These are phyloP conservation scores for Leishmania braziliensis DNA, from an alignment of 208 protist genomes.

Conservation along the genomic window DNA sequence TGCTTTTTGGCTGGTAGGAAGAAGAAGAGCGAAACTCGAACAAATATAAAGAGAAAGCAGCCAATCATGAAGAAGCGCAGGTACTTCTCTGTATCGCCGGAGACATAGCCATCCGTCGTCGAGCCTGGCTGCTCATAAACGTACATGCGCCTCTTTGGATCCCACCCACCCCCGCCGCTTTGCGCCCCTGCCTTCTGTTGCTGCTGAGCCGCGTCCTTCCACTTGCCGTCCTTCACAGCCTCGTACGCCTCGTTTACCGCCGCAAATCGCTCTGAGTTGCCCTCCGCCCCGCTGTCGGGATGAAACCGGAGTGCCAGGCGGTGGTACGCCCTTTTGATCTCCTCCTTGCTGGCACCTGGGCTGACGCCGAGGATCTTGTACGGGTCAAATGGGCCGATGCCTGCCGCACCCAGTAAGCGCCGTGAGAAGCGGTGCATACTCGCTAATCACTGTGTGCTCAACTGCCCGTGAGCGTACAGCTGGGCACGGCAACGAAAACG, in stretches of 20 bases:
- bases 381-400: conserved; percentile 73
- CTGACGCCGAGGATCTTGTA: conserved; percentile 81
- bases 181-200: background rate
- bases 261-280: conserved; percentile 63
- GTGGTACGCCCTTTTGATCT: conserved; percentile 76
- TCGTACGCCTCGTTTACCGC: conserved; percentile 88
- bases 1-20: conserved; percentile 3
- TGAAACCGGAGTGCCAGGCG: conserved; percentile 75
- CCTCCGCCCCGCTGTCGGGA: conserved; percentile 76
- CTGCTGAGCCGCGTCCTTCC: conserved; percentile 22
- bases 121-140: conserved; percentile 83
- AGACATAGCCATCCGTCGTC: conserved; percentile 75
- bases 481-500: background rate
- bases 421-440: conserved; percentile 41
- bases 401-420: background rate
- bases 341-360: conserved; percentile 51
- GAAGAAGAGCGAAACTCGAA: too few relatives aligned
- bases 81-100: conserved; percentile 49
- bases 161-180: conserved; percentile 41
- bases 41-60: conserved; percentile 44
- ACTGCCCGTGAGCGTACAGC: background rate
- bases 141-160: conserved; percentile 68
- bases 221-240: conserved; percentile 65
- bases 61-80: conserved; percentile 56
- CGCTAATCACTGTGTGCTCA: background rate